Evolutionary conservation across 768 basidiomycete species (phyloP), one percentile per base, ranked within the genome.

Genomic region (Calvatia gigantea): DNA sequence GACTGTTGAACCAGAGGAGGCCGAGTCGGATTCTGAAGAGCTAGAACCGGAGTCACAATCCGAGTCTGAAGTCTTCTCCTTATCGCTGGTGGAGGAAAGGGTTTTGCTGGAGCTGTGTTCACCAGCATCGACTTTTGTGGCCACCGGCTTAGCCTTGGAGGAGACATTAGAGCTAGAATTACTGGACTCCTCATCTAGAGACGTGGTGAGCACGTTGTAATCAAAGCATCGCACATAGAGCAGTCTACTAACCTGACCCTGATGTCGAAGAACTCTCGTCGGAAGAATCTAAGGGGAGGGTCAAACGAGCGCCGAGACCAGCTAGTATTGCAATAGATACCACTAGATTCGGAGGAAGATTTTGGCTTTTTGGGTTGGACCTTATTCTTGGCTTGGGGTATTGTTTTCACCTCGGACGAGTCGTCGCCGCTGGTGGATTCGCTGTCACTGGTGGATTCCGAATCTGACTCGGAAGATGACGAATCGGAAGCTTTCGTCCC

Each of bases 21-120:
- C 58, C 17, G 33, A 42, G 14, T 25, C 57, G 25, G 45, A 41
- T 49, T 44, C 38, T 27, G 54, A n/a, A n/a, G n/a, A n/a, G n/a
- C n/a, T n/a, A n/a, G n/a, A 39, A 50, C 42, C 63, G 3, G 67
- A 65, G 37, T 67, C 66, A 12, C 70, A 69, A 11, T 61, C 61
- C 9, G 62, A 63, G 29, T 56, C 57, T 15, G 67, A 61, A n/a
- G 5, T 43, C n/a, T 27, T 31, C 11, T 49, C 31, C 9, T 53
- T 27, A 29, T 38, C 54, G 19, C 38, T 49, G 21, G 37, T 49
- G 9, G 63, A 57, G 4, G 63, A 64, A 39, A 77, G 60, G 6
- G 75, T 79, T 23, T 49, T 66, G 58, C 75, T 78, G 2, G 75
- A 73, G 45, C 72, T 75, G 46, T 72, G 70, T 14, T 58, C 61